Conservation (phyloP, 2,329 filamentous ascomycete genomes). For the Pseudocercospora crystallina region DNA sequence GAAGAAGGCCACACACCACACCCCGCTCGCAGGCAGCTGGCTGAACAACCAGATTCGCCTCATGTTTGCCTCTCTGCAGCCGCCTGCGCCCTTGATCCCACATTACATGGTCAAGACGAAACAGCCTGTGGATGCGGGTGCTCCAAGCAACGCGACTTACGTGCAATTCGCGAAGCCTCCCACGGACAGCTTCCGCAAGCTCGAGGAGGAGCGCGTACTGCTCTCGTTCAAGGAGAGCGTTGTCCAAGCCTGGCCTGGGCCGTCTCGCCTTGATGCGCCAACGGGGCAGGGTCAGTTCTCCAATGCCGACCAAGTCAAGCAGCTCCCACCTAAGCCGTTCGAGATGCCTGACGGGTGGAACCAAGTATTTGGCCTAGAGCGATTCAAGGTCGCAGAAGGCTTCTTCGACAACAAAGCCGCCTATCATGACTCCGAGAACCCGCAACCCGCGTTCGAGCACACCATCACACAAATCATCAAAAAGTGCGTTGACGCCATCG, state of each 20-base stretch:
- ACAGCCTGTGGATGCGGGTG: conserved; percentile 80
- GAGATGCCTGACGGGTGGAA: conserved; percentile 98
- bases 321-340: conserved; percentile 78
- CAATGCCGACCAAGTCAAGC: conserved; percentile 74
- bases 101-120: conserved; percentile 89
- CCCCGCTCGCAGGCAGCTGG: conserved; percentile 83
- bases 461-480: conserved; percentile 83
- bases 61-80: conserved; percentile 68
- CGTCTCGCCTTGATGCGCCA: conserved; percentile 59
- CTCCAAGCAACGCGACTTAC: conserved; percentile 73
- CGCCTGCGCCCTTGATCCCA: conserved; percentile 73
- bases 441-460: conserved; percentile 60
- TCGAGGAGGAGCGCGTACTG: conserved; percentile 89
- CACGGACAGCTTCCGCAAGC: conserved; percentile 70
- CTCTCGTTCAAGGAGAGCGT: conserved; percentile 98
- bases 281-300: conserved; percentile 49
- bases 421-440: conserved; percentile 52
- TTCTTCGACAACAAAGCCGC: conserved; percentile 86
- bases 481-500: conserved; percentile 72
- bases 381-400: conserved; percentile 81
- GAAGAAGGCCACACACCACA: conserved; percentile 79
- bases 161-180: conserved; percentile 65
- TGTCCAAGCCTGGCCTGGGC: conserved; percentile 87
- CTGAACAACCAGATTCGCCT: conserved; percentile 83
- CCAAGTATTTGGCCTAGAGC: conserved; percentile 86